Base-by-base conservation (phyloP, 2,329 filamentous ascomycete genomes). In the Botrytis deweyae region DNA sequence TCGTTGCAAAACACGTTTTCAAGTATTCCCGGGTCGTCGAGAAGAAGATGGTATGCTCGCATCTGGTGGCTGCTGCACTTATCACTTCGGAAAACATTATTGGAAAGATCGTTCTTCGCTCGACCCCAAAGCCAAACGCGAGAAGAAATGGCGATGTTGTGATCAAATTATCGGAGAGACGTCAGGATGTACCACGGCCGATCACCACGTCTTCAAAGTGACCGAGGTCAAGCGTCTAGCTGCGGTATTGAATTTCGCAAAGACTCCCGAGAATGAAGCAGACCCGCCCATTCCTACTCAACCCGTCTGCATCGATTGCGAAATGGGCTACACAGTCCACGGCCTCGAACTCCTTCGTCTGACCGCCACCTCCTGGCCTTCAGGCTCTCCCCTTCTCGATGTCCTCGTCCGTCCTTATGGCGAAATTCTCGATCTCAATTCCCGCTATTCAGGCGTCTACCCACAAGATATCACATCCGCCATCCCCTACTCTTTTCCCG, bases 291-390 rank as follows among this genome's bases (percentile, higher is more conserved):
- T 44, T 36, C 12, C 62, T 6, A 22, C 46, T 22, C 68, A 88
- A 52, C 93, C 92, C 3, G 90, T 98, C 18, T 92, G 90, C 76
- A 95, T 99, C 79, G 96, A 99, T 81, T 98, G 96, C 79, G 96
- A 99, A 81, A 99, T 99, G 96, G 93, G 93, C 7, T 98, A 97
- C 80, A 99, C 97, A 0, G 93, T 93, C 0, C 83, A 92, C 68
- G 96, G 97, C 0, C 85, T 98, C 76, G 96, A 99, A 82, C 87
- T 99, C 29, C 91, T 98, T 73, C 93, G 96, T 14, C 83, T 99
- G 4, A 98, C 96, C 0, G 95, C 93, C 8, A 91, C 95, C 5
- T 90, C 91, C 16, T 99, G 96, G 95, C 95, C 95, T 0, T 85
- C 87, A 14, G 92, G 93, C 33, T 88, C 90, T 70, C 87, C 88